Evolutionary conservation across 2,329 filamentous ascomycete genomes (phyloP).

Genomic region (Zymoseptoria tritici): DNA sequence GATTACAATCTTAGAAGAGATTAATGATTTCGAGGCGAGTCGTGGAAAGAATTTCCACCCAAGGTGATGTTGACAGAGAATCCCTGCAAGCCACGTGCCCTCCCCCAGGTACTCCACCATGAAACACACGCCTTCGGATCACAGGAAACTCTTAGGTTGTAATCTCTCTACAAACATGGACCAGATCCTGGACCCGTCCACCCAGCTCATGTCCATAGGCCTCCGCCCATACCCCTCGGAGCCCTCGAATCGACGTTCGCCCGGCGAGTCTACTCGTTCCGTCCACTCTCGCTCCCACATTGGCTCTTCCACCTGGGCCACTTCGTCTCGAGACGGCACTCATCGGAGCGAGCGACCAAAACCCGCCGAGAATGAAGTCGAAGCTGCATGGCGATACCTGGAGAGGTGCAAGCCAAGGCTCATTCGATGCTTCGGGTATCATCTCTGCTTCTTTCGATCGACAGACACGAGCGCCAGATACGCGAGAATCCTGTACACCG

Average conservation of each 20-base stretch:
- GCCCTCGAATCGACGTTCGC: background rate
- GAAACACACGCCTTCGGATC: background rate
- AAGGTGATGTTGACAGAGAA: background rate
- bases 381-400: background rate
- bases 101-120: no score
- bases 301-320: background rate
- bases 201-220: background rate
- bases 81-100: background rate
- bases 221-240: background rate
- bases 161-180: background rate
- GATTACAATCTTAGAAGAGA: no score
- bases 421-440: background rate
- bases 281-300: background rate
- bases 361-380: background rate
- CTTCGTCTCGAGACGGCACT: background rate
- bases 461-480: slow-evolving; percentile 20
- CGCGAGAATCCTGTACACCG: slow-evolving; percentile 23
- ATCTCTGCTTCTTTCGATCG: slow-evolving; percentile 23
- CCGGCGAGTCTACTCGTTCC: background rate
- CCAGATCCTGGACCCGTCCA: background rate
- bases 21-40: no score
- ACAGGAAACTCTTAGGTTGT: background rate
- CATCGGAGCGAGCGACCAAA: background rate
- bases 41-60: no score
- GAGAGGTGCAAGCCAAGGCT: no score